Base-by-base conservation (phyloP, 106 monocot genomes). In the Agapanthus africanus region DNA sequence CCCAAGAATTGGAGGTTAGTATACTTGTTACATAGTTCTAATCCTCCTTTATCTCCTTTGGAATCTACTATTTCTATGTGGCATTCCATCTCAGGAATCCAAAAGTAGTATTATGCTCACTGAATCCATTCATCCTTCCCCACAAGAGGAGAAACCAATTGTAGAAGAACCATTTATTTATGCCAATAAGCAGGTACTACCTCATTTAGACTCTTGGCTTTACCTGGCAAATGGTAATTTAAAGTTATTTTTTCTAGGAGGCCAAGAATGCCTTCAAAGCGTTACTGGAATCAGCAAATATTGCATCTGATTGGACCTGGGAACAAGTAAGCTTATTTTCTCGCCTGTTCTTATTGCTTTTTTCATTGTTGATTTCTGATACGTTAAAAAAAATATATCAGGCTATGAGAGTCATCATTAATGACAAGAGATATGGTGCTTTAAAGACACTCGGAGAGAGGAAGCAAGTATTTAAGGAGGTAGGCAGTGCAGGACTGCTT, bases 401-500 rank as follows among this genome's bases (percentile, higher is more conserved):
- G 93, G 80, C 93, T 67, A 90, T 94, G 93, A 81, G 84, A 68
- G 87, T 80, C 61, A 94, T 94, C 40, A 79, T 84, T 18, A 90
- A 87, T 85, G 93, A 94, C 82, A 94, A 90, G 69, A 84, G 90
- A 72, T 94, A 90, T 78, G 77, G 81, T 77, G 84, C 90, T 73
- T 67, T 94, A 33, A 90, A 84, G 67, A 84, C 90, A 44, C 82
- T 90, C 41, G 93, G 93, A 49, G 93, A 94, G 78, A 90, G 80
- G 69, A 94, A 94, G 54, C 93, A 94, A 68, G 93, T 89, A 70
- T 94, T 90, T 78, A 90, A 87, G 82, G 93, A 94, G 90, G 93
- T 90, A 57, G 33, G 37, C 42, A 23, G 1, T 66, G 42, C 27
- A 18, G 32, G 60, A 19, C 35, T 61, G 4, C 27, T 68, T 18